Evolutionary conservation across 768 basidiomycete genomes (phyloP).

Genomic region (Suillus sp.): DNA sequence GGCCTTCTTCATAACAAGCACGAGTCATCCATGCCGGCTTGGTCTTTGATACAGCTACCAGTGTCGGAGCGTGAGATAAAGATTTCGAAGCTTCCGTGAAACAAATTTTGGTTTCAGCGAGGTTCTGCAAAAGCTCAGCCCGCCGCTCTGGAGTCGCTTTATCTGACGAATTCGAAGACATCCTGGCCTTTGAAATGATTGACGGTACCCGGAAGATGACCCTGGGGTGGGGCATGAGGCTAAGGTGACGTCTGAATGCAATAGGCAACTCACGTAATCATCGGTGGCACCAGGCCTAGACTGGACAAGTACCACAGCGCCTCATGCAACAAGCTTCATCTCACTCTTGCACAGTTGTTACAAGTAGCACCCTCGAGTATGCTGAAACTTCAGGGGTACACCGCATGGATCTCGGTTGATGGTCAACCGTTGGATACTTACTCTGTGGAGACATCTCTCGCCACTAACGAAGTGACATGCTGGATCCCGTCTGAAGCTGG

Average conservation of each 20-base stretch:
- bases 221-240: neutral
- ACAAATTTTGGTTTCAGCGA: slow-evolving; percentile 53
- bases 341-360: neutral
- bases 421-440: slow-evolving; percentile 29
- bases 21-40: slow-evolving; percentile 88
- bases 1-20: slow-evolving; percentile 78
- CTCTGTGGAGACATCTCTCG: slow-evolving; percentile 22
- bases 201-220: slow-evolving; percentile 12
- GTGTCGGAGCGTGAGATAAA: slow-evolving; percentile 32
- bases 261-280: slow-evolving; percentile 25
- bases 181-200: slow-evolving; percentile 16
- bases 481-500: slow-evolving; percentile 30
- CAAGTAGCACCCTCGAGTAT: slow-evolving; percentile 15
- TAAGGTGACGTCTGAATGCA: neutral
- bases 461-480: slow-evolving; percentile 26
- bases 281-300: neutral
- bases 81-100: slow-evolving; percentile 41
- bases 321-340: slow-evolving; percentile 8
- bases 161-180: slow-evolving; percentile 21
- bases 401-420: slow-evolving; percentile 33
- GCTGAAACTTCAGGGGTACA: slow-evolving; percentile 24
- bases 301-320: neutral
- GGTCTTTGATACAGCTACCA: slow-evolving; percentile 93
- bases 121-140: slow-evolving; percentile 53
- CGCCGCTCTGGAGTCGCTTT: slow-evolving; percentile 43